Percentiles rank a stretch among this genome's conserved stretches.
phyloP scores from a whole-genome alignment of 1,139 yeast genomes.

The Magnusiomyces paraingens region DNA sequence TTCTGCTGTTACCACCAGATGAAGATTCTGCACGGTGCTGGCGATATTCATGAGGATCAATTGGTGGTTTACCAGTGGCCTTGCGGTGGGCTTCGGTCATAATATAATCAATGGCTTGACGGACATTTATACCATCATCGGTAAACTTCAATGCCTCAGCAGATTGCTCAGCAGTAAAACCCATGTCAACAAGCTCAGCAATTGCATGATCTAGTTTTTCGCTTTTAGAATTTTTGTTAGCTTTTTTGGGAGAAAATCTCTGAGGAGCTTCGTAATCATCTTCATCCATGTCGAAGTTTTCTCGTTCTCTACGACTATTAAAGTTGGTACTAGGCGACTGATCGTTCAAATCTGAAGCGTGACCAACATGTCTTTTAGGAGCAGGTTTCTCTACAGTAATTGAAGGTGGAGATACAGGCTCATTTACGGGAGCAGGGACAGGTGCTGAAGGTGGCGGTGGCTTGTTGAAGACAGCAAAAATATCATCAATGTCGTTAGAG shows the following conservation, averaged over 20 bases:
- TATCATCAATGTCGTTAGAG: constrained; percentile 23
- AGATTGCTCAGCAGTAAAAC: constrained; percentile 60
- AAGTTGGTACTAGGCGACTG: no score
- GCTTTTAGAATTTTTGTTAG: neutral
- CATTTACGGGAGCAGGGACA: no score
- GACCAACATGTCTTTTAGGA: neutral
- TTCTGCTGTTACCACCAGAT: constrained; percentile 5
- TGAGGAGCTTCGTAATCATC: no score
- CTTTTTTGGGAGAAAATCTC: neutral
- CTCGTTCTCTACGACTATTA: no score
- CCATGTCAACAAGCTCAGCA: constrained; percentile 75
- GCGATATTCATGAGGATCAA: neutral
- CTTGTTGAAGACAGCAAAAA: constrained; percentile 32
- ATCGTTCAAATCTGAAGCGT: constrained; percentile 2
- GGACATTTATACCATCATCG: constrained; percentile 51
- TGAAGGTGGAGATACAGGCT: no score
- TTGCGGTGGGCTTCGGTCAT: constrained; percentile 52
- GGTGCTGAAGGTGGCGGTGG: constrained; percentile 20
- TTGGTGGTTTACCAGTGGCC: constrained; percentile 22
- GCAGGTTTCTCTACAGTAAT: neutral
- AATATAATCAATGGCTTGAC: constrained; percentile 60
- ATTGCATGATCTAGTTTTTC: constrained; percentile 46
- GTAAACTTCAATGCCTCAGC: constrained; percentile 51
- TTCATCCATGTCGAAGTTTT: no score
- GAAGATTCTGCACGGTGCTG: constrained; percentile 11